These are phyloP conservation scores for Chiua virens DNA, from an alignment of 768 basidiomycete species.

Conservation along the genomic window DNA sequence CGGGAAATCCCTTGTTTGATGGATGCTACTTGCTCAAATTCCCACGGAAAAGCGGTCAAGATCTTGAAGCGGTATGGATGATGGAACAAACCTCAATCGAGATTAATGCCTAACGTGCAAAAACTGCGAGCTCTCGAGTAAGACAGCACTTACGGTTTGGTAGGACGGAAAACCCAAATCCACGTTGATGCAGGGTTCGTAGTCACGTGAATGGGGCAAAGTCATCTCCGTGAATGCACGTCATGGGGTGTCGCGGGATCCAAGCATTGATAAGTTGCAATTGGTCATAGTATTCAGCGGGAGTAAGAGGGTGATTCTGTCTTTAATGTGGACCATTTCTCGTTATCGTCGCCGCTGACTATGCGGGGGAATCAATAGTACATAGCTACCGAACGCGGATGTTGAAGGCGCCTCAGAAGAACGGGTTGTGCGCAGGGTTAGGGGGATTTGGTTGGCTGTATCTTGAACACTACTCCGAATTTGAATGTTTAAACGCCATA, in stretches of 20 bases:
- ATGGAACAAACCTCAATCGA: neutral
- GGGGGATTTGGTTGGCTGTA: neutral
- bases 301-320: conserved; percentile 21
- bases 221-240: conserved; percentile 31
- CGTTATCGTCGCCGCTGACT: conserved; percentile 17
- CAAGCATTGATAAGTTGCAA: conserved; percentile 1
- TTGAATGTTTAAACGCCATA: neutral
- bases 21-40: conserved; percentile 10
- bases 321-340: conserved; percentile 6
- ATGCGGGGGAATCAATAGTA: conserved; percentile 9
- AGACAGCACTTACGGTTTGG: neutral
- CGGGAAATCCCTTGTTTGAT: conserved; percentile 21
- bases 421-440: neutral
- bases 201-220: conserved; percentile 4
- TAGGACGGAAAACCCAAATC: too few species aligned
- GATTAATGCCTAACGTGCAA: neutral
- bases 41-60: conserved; percentile 2
- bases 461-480: neutral
- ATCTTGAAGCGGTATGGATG: neutral
- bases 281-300: conserved; percentile 13
- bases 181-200: neutral
- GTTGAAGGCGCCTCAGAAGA: neutral
- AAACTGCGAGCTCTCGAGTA: neutral
- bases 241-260: neutral
- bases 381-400: neutral